A percentile compares a stretch with the other conserved stretches of the same genome.
Evolutionary conservation across 129 eudicot species (phyloP).

Genomic region (Rutidosis leptorrhynchoides): DNA sequence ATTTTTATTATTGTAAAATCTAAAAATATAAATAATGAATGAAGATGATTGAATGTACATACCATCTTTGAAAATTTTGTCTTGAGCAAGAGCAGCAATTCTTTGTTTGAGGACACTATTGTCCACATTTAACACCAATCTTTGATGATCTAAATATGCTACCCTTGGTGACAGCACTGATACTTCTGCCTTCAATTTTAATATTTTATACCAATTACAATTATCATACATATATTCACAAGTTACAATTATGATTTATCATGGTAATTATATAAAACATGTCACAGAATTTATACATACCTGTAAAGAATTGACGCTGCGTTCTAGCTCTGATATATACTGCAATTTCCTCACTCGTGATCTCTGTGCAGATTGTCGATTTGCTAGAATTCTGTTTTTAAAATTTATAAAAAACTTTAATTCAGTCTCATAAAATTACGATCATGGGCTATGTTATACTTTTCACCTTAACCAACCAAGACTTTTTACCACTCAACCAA

Average conservation of each 20-base stretch:
- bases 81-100: slow-evolving; percentile 92
- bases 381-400: slow-evolving; percentile 62
- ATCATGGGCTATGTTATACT: too few species aligned
- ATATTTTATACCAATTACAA: not conserved
- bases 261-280: not conserved
- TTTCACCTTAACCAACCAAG: too few species aligned
- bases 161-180: slow-evolving; percentile 89
- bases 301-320: slow-evolving; percentile 85
- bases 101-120: slow-evolving; percentile 87
- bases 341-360: slow-evolving; percentile 95
- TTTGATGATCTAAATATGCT: slow-evolving; percentile 86
- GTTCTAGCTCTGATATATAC: slow-evolving; percentile 89
- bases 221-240: not conserved
- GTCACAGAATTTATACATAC: slow-evolving; percentile 36
- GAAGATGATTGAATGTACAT: not conserved
- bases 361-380: slow-evolving; percentile 94
- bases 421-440: too few species aligned
- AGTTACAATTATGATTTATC: not conserved
- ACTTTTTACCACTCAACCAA: too few species aligned
- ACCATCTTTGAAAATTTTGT: slow-evolving; percentile 95
- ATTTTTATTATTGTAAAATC: too few species aligned
- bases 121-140: slow-evolving; percentile 78
- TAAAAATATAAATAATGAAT: too few species aligned
- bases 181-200: slow-evolving; percentile 65
- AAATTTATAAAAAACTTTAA: not conserved